Conservation (phyloP, 2,329 filamentous ascomycete species). For the Trichoderma sp. region DNA sequence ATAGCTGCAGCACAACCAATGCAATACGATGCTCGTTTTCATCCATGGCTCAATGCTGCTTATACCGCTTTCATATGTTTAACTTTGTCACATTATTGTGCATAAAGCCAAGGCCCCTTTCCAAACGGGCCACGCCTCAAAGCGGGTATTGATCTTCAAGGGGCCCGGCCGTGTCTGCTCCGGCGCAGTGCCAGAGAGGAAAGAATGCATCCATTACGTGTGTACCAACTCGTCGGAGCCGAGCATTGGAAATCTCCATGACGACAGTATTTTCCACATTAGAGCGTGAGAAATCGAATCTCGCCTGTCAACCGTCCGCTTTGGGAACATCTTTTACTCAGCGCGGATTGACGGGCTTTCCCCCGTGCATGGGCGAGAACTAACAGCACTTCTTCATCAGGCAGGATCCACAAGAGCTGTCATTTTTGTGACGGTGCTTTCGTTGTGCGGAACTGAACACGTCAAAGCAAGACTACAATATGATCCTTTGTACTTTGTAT, state of each 20-base stretch:
- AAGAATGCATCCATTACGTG: not conserved
- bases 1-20: not conserved
- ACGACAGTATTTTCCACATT: not conserved
- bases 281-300: not conserved
- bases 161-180: not conserved
- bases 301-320: not conserved
- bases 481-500: not conserved
- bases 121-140: not conserved
- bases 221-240: not conserved
- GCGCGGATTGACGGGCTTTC: not conserved
- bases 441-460: not conserved
- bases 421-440: conserved; percentile 3
- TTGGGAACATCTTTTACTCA: not conserved
- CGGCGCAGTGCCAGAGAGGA: not conserved
- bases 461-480: not conserved
- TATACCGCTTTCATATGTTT: not conserved
- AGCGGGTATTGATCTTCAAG: not conserved
- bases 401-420: not conserved
- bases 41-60: not conserved
- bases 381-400: not conserved
- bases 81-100: conserved; percentile 8
- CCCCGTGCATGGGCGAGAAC: not conserved
- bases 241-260: not conserved
- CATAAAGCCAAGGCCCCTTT: not conserved
- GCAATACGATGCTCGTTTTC: not conserved